Evolutionary conservation across 192 early-diverging fungal genomes (phyloP), one percentile per base, ranked within the genome.

Genomic region (Obelidium mucronatum): DNA sequence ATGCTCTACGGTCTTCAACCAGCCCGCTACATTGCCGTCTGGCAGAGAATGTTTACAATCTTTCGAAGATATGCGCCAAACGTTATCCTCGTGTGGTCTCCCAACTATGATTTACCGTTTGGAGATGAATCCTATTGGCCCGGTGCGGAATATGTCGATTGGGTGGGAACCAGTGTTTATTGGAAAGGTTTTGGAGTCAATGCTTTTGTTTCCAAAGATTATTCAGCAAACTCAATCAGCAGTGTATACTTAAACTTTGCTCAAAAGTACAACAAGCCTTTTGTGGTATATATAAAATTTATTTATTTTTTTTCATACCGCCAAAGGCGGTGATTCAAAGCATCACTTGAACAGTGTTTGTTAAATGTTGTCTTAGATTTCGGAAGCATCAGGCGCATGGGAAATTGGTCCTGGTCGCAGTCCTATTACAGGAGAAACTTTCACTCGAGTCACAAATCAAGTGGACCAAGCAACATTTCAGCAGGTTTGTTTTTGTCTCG

Each of bases 181-280:
- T 74, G 72, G 72, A 74, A 74, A 74, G 72, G 60, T 11, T 74
- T 44, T 62, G 72, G 72, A 4, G 35, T 28, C 26, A 63, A 74
- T 33, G 55, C 8, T 1, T 19, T 17, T 2, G 39, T 74, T 22
- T 11, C 42, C 15, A 19, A 28, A 24, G 19, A 30, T 19, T 74
- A 54, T 33, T 62, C 59, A 15, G 17, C 72, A 24, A 31, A 37
- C 39, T 40, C 52, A 1, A 40, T 74, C 34, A 19, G 26, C 26
- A 48, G 22, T 6, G 30, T 63, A 15, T 74, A 74, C 34, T 22
- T 31, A 13, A 56, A 40, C 8, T 63, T 37, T 42, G 56, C 72
- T 1, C 19, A 24, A 4, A n/a, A 24, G 26, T 74, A 63, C 55
- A 74, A 63, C 55, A 61, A 63, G 59, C 60, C 72, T 28, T 74